Conservation (phyloP, 2,329 filamentous ascomycete species). For the Nannizzia gypsea region DNA sequence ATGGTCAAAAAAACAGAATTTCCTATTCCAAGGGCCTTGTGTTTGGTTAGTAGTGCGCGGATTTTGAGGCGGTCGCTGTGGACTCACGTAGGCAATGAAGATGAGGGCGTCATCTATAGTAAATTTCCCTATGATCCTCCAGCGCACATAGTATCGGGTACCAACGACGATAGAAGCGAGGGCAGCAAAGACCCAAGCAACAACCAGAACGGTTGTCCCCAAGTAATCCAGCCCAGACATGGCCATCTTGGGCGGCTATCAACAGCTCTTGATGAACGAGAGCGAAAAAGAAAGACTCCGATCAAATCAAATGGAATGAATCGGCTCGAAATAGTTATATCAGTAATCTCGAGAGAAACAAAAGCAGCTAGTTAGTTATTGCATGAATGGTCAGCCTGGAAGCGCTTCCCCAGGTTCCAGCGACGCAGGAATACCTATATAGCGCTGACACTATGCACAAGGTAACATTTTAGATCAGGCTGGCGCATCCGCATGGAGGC, state of each 20-base stretch:
- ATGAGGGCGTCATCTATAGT: neutral
- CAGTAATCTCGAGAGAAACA: too few species aligned
- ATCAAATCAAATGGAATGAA: too few species aligned
- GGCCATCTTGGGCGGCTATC: neutral
- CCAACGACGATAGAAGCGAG: neutral
- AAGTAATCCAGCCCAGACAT: neutral
- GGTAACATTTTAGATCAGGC: neutral
- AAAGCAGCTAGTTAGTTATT: too few species aligned
- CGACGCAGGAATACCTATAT: neutral
- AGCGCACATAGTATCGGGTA: neutral
- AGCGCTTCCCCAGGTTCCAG: too few species aligned
- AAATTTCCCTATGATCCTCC: neutral
- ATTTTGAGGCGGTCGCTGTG: too few species aligned
- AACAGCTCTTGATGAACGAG: too few species aligned
- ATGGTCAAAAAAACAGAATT: slow-evolving; percentile 9
- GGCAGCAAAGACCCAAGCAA: neutral
- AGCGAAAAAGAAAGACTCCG: too few species aligned
- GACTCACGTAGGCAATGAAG: neutral
- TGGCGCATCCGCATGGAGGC: neutral
- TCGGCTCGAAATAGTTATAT: too few species aligned
- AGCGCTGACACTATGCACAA: neutral
- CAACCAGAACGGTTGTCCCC: neutral
- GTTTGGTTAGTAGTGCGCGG: neutral
- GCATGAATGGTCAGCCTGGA: too few species aligned
- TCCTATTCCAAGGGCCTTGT: slow-evolving; percentile 6